Conservation (phyloP, 2,329 filamentous ascomycete species). For the Hypoxylon sp. region DNA sequence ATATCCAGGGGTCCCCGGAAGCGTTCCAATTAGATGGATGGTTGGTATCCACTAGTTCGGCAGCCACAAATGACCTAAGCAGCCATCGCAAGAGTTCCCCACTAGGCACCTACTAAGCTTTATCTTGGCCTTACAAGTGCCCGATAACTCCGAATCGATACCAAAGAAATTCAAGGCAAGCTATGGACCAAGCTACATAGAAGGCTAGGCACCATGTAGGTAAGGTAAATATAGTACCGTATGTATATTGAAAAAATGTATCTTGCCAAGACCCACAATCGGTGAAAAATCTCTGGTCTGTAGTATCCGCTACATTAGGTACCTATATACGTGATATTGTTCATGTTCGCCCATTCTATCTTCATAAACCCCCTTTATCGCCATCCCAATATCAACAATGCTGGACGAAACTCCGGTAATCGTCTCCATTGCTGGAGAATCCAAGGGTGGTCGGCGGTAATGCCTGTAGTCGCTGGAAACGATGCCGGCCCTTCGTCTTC, state of each 20-base stretch:
- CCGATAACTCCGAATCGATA: no score
- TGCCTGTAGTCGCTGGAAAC: constrained; percentile 22
- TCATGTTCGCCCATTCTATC: background rate
- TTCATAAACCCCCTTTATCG: constrained; percentile 22
- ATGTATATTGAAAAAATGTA: background rate
- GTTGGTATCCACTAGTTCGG: background rate
- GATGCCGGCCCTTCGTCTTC: constrained; percentile 17
- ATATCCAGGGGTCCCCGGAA: background rate
- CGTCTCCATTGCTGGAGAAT: constrained; percentile 47
- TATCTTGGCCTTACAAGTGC: no score
- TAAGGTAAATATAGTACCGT: constrained; percentile 2
- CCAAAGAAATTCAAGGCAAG: no score
- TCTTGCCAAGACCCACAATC: background rate
- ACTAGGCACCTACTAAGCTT: no score
- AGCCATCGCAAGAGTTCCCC: background rate
- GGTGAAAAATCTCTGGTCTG: background rate
- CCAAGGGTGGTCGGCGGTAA: constrained; percentile 47
- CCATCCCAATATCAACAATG: constrained; percentile 51
- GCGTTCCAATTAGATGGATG: constrained; percentile 3
- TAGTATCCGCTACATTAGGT: no score
- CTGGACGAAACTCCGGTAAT: constrained; percentile 50
- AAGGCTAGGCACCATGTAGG: no score
- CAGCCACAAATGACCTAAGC: constrained; percentile 13
- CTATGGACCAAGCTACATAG: no score
- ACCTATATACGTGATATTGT: background rate